These are phyloP conservation scores for Aspergillus brasiliensis DNA, from an alignment of 2,329 filamentous ascomycete species.

Conservation along the genomic window DNA sequence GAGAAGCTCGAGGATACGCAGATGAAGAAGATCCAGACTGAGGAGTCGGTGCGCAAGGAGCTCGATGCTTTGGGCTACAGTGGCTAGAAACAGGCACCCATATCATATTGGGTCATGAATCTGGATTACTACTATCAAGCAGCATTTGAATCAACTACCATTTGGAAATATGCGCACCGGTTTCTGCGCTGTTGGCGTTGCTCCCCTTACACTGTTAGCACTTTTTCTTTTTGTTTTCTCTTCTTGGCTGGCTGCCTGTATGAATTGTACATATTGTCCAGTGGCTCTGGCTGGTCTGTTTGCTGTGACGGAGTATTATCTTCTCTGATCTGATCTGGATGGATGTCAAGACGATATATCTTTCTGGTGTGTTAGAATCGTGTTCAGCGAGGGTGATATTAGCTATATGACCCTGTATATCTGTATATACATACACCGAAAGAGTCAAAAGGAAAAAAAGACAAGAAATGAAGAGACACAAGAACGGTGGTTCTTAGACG, in stretches of 20 bases:
- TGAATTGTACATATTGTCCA: neutral
- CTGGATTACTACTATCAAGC: neutral
- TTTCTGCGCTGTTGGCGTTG: neutral
- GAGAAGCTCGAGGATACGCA: constrained; percentile 99
- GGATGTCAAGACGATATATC: neutral
- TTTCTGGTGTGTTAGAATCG: neutral
- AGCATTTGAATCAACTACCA: neutral
- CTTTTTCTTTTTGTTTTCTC: neutral
- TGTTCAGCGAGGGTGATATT: neutral
- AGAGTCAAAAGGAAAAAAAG: neutral
- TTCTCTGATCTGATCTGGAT: constrained; percentile 1
- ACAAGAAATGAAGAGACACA: neutral
- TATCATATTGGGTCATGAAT: neutral
- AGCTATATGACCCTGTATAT: neutral
- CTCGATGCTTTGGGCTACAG: constrained; percentile 63
- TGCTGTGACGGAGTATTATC: neutral
- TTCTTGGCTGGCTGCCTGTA: neutral
- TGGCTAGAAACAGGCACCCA: constrained; percentile 26
- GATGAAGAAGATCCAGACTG: constrained; percentile 95
- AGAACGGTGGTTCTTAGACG: neutral
- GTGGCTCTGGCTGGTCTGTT: neutral
- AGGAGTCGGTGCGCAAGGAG: constrained; percentile 80
- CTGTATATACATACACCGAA: constrained; percentile 3
- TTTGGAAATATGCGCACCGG: neutral
- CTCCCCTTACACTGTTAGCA: neutral